Conservation (phyloP, 75 land plant genomes). For the Larix kaempferi region DNA sequence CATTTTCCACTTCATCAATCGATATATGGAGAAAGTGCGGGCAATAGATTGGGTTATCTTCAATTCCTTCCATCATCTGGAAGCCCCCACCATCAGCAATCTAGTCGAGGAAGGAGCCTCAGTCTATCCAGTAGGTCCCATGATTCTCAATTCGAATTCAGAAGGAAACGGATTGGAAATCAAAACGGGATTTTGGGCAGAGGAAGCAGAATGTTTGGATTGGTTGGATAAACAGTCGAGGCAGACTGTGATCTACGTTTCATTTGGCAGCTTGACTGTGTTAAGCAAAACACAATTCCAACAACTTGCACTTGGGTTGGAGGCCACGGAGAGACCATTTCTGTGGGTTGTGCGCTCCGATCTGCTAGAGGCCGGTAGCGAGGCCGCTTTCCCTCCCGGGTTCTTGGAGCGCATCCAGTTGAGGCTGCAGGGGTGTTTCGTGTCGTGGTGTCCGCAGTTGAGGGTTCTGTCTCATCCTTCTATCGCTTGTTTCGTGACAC, state of each 20-base stretch:
- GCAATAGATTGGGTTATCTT: neutral
- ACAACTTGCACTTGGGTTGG: slow-evolving; percentile 17
- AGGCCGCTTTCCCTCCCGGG: neutral
- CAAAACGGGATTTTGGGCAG: slow-evolving; percentile 12
- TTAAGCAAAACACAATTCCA: slow-evolving; percentile 8
- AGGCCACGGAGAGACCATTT: slow-evolving; percentile 19
- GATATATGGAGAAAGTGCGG: neutral
- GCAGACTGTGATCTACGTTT: slow-evolving; percentile 29
- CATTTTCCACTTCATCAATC: neutral
- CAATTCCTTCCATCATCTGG: slow-evolving; percentile 7
- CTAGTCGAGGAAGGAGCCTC: neutral
- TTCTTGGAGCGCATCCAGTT: neutral
- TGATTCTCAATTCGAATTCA: neutral
- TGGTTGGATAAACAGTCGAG: slow-evolving; percentile 35
- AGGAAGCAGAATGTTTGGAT: slow-evolving; percentile 18
- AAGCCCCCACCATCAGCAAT: neutral
- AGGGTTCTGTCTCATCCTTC: slow-evolving; percentile 19
- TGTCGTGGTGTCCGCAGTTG: slow-evolving; percentile 26
- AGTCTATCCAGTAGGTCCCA: slow-evolving; percentile 1
- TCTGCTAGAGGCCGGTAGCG: neutral
- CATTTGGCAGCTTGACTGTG: slow-evolving; percentile 28
- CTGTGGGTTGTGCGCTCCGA: slow-evolving; percentile 28
- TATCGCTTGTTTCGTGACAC: slow-evolving; percentile 21
- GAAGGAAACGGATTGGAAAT: neutral
- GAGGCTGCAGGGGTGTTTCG: slow-evolving; percentile 4